Percentiles rank a stretch among this genome's conserved stretches.
Evolutionary conservation across 2,329 filamentous ascomycete genomes (phyloP).

Genomic region (Cercospora sp.): DNA sequence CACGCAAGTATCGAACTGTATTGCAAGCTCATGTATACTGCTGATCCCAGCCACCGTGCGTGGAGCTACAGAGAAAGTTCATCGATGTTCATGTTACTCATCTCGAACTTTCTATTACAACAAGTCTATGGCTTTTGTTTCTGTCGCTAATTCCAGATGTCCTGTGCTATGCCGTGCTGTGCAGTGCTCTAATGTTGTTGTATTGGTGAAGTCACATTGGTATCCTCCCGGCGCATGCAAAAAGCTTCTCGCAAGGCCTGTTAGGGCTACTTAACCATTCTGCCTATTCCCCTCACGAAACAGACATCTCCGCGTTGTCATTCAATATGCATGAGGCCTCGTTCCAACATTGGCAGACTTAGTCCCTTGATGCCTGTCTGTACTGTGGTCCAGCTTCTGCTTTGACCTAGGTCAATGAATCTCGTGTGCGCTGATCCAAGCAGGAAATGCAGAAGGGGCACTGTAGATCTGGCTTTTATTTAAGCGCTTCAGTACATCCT

Average conservation of each 20-base stretch:
- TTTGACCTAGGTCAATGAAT: not conserved
- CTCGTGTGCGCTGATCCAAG: not conserved
- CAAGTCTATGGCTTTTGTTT: slow-evolving; percentile 4
- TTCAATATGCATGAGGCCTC: not conserved
- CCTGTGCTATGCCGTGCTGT: not conserved
- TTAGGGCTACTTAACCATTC: not conserved
- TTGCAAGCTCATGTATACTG: not conserved
- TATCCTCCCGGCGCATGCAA: not conserved
- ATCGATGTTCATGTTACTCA: not conserved
- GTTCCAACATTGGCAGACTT: not conserved
- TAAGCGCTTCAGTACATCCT: no score
- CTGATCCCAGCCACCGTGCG: not conserved
- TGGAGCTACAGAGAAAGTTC: not conserved
- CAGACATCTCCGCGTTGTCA: not conserved
- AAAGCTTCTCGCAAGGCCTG: not conserved
- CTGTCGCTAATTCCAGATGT: not conserved
- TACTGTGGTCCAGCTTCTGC: not conserved
- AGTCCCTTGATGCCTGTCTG: not conserved
- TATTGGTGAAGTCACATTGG: not conserved
- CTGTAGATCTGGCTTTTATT: not conserved
- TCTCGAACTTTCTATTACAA: not conserved
- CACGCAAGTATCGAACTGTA: not conserved
- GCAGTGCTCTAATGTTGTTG: slow-evolving; percentile 15
- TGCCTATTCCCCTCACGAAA: not conserved
- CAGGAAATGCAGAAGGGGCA: not conserved